These are phyloP conservation scores for Clarireedia sp. DNA, from an alignment of 2,329 filamentous ascomycete genomes.

Conservation along the genomic window DNA sequence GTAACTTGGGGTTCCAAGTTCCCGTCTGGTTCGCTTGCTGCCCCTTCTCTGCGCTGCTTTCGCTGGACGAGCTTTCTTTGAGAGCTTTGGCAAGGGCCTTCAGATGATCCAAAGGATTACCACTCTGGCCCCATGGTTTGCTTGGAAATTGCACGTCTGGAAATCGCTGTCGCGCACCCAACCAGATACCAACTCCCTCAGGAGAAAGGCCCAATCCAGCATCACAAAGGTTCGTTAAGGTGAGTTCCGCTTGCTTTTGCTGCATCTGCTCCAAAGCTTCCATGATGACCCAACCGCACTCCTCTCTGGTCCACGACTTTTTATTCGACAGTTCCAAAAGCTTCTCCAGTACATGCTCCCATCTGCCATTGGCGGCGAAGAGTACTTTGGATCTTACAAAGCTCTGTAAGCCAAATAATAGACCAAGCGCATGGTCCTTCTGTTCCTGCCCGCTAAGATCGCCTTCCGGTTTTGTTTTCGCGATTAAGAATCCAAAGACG, in stretches of 20 bases:
- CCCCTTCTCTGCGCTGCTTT: constrained; percentile 38
- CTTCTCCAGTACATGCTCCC: constrained; percentile 61
- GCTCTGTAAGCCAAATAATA: constrained; percentile 79
- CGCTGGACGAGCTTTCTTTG: constrained; percentile 60
- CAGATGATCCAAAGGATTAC: constrained; percentile 67
- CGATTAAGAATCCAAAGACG: constrained; percentile 43
- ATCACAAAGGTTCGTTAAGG: constrained; percentile 54
- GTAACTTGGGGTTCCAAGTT: constrained; percentile 71
- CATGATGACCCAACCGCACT: constrained; percentile 77
- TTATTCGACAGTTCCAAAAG: constrained; percentile 68
- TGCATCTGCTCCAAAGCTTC: constrained; percentile 60
- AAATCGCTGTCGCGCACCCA: constrained; percentile 58
- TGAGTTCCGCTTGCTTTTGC: constrained; percentile 46
- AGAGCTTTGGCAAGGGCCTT: constrained; percentile 65
- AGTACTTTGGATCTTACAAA: constrained; percentile 73
- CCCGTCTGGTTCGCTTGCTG: constrained; percentile 45
- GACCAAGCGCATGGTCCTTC: constrained; percentile 76
- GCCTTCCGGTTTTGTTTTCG: constrained; percentile 47
- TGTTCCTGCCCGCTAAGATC: constrained; percentile 64
- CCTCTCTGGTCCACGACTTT: constrained; percentile 82
- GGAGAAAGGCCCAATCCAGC: constrained; percentile 69
- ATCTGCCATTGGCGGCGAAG: constrained; percentile 51
- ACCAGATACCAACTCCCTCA: constrained; percentile 85
- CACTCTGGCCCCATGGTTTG: constrained; percentile 60
- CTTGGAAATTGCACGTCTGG: constrained; percentile 56